Evolutionary conservation across 352 stramenopile species (phyloP).

Genomic region (Heterotrichella gracilis): DNA sequence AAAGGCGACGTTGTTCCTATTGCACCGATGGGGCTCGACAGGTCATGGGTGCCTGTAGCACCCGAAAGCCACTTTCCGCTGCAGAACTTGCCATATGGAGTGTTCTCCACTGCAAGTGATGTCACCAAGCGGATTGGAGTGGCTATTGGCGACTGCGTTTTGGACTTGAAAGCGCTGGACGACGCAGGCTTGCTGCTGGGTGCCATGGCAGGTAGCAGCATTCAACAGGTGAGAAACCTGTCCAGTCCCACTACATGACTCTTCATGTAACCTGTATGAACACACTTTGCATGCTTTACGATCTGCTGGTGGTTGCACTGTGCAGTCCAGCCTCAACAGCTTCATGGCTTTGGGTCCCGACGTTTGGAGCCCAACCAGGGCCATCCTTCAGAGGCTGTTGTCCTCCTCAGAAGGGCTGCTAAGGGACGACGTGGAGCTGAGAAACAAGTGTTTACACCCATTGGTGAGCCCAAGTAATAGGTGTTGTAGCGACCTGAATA

Average conservation of each 20-base stretch:
- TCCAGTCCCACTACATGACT: too few species aligned
- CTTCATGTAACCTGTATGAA: too few species aligned
- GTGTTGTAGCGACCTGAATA: too few species aligned
- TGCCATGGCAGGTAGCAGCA: too few species aligned
- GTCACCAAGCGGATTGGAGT: constrained; percentile 29
- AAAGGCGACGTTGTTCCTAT: too few species aligned
- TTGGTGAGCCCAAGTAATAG: too few species aligned
- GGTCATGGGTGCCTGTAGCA: too few species aligned
- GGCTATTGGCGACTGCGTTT: constrained; percentile 31
- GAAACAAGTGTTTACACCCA: constrained; percentile 36
- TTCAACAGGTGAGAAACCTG: too few species aligned
- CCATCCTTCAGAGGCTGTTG: constrained; percentile 45
- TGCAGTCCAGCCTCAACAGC: constrained; percentile 38
- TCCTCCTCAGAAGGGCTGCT: constrained; percentile 31
- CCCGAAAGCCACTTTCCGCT: constrained; percentile 71
- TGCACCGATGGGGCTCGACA: too few species aligned
- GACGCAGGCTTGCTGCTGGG: constrained; percentile 47
- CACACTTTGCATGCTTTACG: constrained; percentile 30
- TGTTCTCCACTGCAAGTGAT: constrained; percentile 36
- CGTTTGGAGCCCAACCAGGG: constrained; percentile 43
- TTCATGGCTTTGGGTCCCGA: constrained; percentile 55
- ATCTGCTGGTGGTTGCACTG: constrained; percentile 23
- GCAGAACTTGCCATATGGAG: constrained; percentile 66
- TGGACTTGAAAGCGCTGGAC: constrained; percentile 51
- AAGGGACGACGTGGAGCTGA: constrained; percentile 36